Evolutionary conservation across 2,329 filamentous ascomycete genomes (phyloP).

Genomic region (Pezicula neosporulosa): DNA sequence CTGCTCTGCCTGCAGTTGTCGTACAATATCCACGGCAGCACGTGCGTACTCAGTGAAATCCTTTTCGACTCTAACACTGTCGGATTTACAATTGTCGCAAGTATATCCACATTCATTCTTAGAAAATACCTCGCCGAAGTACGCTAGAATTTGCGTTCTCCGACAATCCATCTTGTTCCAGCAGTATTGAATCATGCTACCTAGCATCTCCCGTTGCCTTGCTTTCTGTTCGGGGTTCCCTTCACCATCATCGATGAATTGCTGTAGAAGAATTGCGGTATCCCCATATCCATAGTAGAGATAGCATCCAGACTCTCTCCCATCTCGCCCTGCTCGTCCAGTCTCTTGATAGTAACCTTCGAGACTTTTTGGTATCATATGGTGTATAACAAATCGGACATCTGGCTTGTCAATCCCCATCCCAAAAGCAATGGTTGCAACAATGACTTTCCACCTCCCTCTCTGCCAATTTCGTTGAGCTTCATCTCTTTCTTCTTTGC

Average conservation of each 20-base stretch:
- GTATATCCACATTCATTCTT: slow-evolving; percentile 65
- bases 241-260: slow-evolving; percentile 81
- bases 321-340: slow-evolving; percentile 89
- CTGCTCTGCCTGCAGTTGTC: slow-evolving; percentile 49
- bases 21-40: slow-evolving; percentile 66
- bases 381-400: slow-evolving; percentile 94
- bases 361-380: slow-evolving; percentile 87
- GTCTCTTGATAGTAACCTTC: slow-evolving; percentile 99
- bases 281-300: slow-evolving; percentile 85
- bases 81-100: slow-evolving; percentile 88
- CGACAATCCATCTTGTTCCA: slow-evolving; percentile 88
- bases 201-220: slow-evolving; percentile 80
- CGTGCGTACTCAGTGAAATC: slow-evolving; percentile 77
- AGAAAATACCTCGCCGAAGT: slow-evolving; percentile 86
- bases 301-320: slow-evolving; percentile 81
- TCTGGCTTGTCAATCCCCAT: slow-evolving; percentile 99
- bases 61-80: slow-evolving; percentile 59
- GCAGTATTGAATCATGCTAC: slow-evolving; percentile 81
- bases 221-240: slow-evolving; percentile 77
- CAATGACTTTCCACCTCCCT: slow-evolving; percentile 79
- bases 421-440: slow-evolving; percentile 96
- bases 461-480: slow-evolving; percentile 82
- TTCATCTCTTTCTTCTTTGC: slow-evolving; percentile 60
- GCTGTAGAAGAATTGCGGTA: slow-evolving; percentile 66
- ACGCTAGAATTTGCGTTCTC: slow-evolving; percentile 82